Evolutionary conservation across 2,329 filamentous ascomycete genomes (phyloP), one percentile per base, ranked within the genome.

Genomic region (Talaromyces sp.): DNA sequence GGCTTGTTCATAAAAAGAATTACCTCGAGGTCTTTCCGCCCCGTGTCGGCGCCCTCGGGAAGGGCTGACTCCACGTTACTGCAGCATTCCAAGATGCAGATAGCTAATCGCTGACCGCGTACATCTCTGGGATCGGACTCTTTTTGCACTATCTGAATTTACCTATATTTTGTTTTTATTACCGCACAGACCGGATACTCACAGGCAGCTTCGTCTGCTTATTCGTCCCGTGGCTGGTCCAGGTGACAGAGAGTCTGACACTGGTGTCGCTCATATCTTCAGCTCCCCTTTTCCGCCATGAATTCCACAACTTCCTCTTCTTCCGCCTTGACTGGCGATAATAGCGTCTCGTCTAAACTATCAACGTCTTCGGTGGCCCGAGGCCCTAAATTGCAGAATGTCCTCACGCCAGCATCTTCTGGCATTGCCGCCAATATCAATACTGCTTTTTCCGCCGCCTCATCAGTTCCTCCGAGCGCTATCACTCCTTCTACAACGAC

Each of bases 11-110:
- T n/a, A 50, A 50, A 31, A 40, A 8, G 19, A 43, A 55, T 46
- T 21, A 33, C 15, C 17, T 56, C 54, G 25, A 56, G 35, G 35
- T 41, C 36, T 40, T 37, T 50, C n/a, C 36, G 43, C 45, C 54
- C 39, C 36, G 62, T 66, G 65, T 67, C 69, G 70, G 66, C 65
- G 72, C 70, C 73, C 71, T 73, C 71, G 63, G 71, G 70, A 64
- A 75, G 73, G 66, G 70, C 70, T 60, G 69, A 61, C 70, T 72
- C 66, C 69, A 69, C 69, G 70, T 72, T 67, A 65, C 67, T 72
- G 70, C 58, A 57, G 65, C 67, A 67, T 69, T 72, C 65, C 73
- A 76, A 75, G 67, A 76, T 76, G 73, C 73, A 74, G 68, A 71
- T 68, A 72, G 70, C 71, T 71, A 74, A 67, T 69, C 65, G 65